phyloP scores from a whole-genome alignment of 2,329 filamentous ascomycete genomes.

The Fusarium luffae region DNA sequence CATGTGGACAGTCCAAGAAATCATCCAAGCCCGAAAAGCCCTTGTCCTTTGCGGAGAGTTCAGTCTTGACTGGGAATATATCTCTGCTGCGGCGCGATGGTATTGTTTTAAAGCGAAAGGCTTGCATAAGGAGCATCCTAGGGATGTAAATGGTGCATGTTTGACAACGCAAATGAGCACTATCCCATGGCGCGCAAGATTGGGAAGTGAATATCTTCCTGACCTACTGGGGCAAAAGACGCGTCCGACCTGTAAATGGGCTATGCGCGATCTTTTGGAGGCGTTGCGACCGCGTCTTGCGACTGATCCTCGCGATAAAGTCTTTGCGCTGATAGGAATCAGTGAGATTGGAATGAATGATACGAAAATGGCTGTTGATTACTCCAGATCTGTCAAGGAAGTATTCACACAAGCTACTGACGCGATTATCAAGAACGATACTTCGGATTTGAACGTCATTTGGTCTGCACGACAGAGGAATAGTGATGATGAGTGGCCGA shows the following conservation, averaged over 20 bases:
- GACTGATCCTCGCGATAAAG: slow-evolving; percentile 32
- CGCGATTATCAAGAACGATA: slow-evolving; percentile 19
- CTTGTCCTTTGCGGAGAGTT: slow-evolving; percentile 24
- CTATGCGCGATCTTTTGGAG: slow-evolving; percentile 22
- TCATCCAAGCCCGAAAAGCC: slow-evolving; percentile 35
- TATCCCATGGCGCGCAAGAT: slow-evolving; percentile 22
- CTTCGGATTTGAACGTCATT: slow-evolving; percentile 18
- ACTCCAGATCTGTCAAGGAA: slow-evolving; percentile 23
- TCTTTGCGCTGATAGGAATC: slow-evolving; percentile 30
- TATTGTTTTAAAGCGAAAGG: slow-evolving; percentile 21
- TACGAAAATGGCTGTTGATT: slow-evolving; percentile 15
- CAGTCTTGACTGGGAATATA: slow-evolving; percentile 18
- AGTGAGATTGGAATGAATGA: slow-evolving; percentile 15
- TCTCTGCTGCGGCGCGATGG: slow-evolving; percentile 34
- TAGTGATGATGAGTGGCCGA: slow-evolving; percentile 23
- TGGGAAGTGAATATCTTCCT: slow-evolving; percentile 16
- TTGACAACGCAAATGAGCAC: slow-evolving; percentile 18
- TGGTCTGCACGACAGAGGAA: slow-evolving; percentile 30
- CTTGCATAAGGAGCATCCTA: not conserved
- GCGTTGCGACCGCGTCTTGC: slow-evolving; percentile 26
- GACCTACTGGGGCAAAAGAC: slow-evolving; percentile 7
- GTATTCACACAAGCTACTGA: slow-evolving; percentile 26
- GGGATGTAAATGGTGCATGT: slow-evolving; percentile 20
- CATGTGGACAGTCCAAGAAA: slow-evolving; percentile 41
- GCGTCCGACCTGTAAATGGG: slow-evolving; percentile 27